Base-by-base conservation (phyloP, 176 grass and related monocot genomes). In the Triticum monococcum region DNA sequence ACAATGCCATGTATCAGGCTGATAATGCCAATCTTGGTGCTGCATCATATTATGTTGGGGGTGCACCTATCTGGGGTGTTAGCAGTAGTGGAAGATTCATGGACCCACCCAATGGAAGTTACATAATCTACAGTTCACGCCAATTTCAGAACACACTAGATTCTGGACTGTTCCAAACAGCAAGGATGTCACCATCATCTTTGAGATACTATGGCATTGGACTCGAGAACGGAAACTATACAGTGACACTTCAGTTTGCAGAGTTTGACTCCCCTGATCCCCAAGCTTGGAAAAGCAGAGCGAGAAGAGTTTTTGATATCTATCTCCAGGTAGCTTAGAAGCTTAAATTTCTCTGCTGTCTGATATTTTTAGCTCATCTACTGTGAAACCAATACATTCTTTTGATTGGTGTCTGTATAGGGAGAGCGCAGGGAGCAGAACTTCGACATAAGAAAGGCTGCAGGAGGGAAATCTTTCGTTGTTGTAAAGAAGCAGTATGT, bases 171-270 rank as follows among this genome's bases (percentile, higher is more conserved):
- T 98, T 90, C 61, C 89, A 93, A 22, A 90, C 88, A 54, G 73
- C 87, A 57, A 92, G 95, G 64, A 89, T 95, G 89, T 95, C 91
- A 78, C 77, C 95, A 63, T 98, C 95, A 32, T 92, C 95, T 12
- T 75, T 98, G 30, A 91, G 95, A 87, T 98, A 98, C 59, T 98
- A 98, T 18, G 95, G 95, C 10, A 61, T 98, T 68, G 95, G 95
- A 68, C 95, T 95, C 77, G 77, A 98, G 86, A 98, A 98, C 89
- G 95, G 95, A 60, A 95, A 98, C 82, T 98, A 98, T 66, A 98
- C 85, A 25, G 89, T 98, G 18, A 75, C 16, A 8, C 89, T 98
- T 45, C 89, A 92, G 57, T 98, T 98, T 68, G 80, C 91, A 63
- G 95, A 98, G 68, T 83, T 77, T 78, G 68, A 9, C 17, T 95